Conservation (phyloP, 208 protist genomes). For the Leishmania mexicana region DNA sequence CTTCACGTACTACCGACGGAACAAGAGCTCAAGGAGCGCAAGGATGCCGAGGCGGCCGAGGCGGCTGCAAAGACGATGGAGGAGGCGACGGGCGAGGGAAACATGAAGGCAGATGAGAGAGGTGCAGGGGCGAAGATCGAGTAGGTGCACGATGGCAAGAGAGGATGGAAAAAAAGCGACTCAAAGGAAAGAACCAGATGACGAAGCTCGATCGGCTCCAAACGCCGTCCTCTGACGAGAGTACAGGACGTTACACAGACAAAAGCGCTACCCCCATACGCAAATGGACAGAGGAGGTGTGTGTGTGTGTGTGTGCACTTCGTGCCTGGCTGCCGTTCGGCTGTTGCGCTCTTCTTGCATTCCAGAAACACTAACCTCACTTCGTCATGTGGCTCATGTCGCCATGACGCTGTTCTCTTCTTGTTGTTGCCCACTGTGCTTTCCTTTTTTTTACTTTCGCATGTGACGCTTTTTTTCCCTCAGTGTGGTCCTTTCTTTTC, state of each 20-base stretch:
- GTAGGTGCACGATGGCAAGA: neutral
- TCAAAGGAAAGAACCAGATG: neutral
- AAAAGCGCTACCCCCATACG: neutral
- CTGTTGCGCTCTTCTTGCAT: neutral
- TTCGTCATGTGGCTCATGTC: neutral
- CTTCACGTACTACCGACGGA: constrained; percentile 72
- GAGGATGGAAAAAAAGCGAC: neutral
- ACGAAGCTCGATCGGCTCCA: neutral
- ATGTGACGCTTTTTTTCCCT: neutral
- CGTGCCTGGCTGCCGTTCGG: neutral
- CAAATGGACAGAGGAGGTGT: neutral
- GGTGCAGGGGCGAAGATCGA: neutral
- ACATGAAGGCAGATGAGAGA: neutral
- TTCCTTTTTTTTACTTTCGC: neutral
- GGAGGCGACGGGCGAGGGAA: neutral
- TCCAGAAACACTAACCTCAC: neutral
- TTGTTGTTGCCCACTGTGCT: neutral
- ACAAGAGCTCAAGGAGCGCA: constrained; percentile 36
- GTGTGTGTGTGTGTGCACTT: neutral
- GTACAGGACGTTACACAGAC: neutral
- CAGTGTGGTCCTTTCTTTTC: neutral
- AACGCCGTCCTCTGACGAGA: neutral
- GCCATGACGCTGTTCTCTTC: neutral
- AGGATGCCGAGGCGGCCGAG: constrained; percentile 28
- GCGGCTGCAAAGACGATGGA: constrained; percentile 5